Base-by-base conservation (phyloP, 371 early-diverging fungal genomes). In the Syncephalastrum racemosum region DNA sequence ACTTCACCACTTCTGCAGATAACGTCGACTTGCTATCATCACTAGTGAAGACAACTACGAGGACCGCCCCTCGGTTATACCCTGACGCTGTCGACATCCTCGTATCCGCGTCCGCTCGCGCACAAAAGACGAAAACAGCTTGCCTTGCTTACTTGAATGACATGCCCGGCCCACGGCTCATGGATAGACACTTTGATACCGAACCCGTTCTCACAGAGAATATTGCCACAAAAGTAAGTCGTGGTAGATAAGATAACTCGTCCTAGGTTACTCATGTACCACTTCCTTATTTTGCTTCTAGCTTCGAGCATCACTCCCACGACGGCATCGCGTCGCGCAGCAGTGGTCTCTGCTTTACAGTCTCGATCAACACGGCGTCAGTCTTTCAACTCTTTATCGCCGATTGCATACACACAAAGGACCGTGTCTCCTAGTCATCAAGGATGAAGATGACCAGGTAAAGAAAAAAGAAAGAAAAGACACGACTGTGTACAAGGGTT, bases 331-430 rank as follows among this genome's bases (percentile, higher is more conserved):
- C 41, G 84, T 88, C 49, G 70, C 89, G 0, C 53, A 75, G 3
- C 77, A 75, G 49, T 93, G 93, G 92, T 81, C 77, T 4, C 78
- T 97, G 19, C 63, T 92, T 15, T 97, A 96, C 70, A 90, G 90
- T 54, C 77, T 94, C 25, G 94, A 93, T 55, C 92, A 95, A 63
- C 95, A 97, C 68, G 97, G 97, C 0, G 89, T 92, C 48, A 90
- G 90, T 65, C 71, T 96, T 54, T 64, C 85, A 22, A 92, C 97
- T 4, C 77, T 97, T 52, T 91, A 88, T 66, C 27, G 48, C 12
- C 31, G 74, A 8, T 78, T 83, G 24, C 81, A 80, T 46, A 63
- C 49, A n/a, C 53, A 56, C 19, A 85, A 84, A 61, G 90, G 91
- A 2, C 89, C 91, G 15, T 75, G 83, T 56, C 52, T 92, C 22